These are phyloP conservation scores for Clarireedia homoeocarpa DNA, from an alignment of 2,329 filamentous ascomycete species.

Conservation along the genomic window DNA sequence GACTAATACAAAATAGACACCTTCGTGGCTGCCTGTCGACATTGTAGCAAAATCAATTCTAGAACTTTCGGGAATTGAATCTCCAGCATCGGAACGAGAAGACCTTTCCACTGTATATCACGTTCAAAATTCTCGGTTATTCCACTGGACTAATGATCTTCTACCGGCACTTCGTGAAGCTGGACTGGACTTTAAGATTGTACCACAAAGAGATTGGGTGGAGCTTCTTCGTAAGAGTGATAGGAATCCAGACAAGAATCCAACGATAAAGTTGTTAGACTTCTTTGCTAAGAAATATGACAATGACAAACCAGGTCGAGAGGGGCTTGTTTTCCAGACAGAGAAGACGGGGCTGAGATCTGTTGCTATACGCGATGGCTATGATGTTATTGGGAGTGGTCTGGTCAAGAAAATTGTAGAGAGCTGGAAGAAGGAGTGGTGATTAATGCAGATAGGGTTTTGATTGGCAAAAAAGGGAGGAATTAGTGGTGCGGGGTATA, in stretches of 20 bases:
- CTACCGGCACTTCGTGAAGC: conserved; percentile 41
- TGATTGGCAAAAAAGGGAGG: not conserved
- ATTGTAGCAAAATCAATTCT: conserved; percentile 35
- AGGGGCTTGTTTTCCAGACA: conserved; percentile 34
- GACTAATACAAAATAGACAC: conserved; percentile 17
- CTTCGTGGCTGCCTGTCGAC: conserved; percentile 41
- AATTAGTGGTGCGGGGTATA: too few relatives aligned
- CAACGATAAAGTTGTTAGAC: conserved; percentile 45
- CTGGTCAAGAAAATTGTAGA: conserved; percentile 33
- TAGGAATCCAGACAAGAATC: conserved; percentile 41
- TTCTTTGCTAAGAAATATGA: conserved; percentile 45
- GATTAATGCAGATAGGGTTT: not conserved
- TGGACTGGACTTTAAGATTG: conserved; percentile 37
- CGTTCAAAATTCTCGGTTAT: conserved; percentile 40
- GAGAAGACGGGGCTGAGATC: conserved; percentile 21
- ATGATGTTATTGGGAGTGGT: conserved; percentile 33
- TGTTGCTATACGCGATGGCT: conserved; percentile 28
- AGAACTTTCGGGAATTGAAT: conserved; percentile 30
- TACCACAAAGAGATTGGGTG: conserved; percentile 39
- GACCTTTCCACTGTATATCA: conserved; percentile 35
- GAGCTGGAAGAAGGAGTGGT: conserved; percentile 25
- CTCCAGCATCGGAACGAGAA: not conserved
- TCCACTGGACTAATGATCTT: conserved; percentile 43
- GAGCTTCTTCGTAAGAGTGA: conserved; percentile 37
- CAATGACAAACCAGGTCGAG: conserved; percentile 32